A percentile compares a stretch with the other conserved stretches of the same genome.
Evolutionary conservation across 495 filamentous ascomycete genomes (phyloP).

Genomic region (Immersiella caudata): DNA sequence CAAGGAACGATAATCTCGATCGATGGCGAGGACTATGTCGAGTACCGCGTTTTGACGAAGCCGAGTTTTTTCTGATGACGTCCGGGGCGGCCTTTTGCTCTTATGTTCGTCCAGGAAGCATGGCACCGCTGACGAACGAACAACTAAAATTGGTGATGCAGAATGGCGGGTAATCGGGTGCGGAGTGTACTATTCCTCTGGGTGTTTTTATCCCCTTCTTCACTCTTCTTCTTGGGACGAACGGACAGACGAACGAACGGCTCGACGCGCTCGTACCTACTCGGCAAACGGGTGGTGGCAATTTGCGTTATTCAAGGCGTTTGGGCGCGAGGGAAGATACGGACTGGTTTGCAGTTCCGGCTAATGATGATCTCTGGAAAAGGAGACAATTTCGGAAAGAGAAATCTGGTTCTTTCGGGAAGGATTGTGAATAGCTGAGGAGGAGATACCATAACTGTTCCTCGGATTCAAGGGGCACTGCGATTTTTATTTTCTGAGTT

Average conservation of each 20-base stretch:
- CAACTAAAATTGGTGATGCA: neutral
- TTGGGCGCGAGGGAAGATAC: neutral
- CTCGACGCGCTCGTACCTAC: neutral
- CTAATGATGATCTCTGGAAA: neutral
- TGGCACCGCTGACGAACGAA: neutral
- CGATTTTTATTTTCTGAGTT: too few relatives aligned
- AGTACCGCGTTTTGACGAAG: conserved; percentile 59
- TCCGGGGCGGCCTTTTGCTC: too few relatives aligned
- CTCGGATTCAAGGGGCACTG: too few relatives aligned
- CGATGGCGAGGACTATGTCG: conserved; percentile 61
- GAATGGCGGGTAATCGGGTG: neutral
- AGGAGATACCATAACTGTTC: neutral
- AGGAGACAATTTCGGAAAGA: neutral
- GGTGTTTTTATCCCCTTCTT: neutral
- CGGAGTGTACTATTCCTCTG: neutral
- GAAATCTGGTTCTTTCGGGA: neutral
- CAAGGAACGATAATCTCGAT: conserved; percentile 56
- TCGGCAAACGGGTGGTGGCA: neutral
- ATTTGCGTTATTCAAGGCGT: neutral
- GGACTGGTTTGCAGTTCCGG: neutral
- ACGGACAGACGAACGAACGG: neutral
- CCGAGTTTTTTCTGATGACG: conserved; percentile 49
- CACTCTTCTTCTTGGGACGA: neutral
- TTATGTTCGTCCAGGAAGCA: neutral
- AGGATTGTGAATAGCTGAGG: neutral